Evolutionary conservation across 371 early-diverging fungal species (phyloP), one percentile per base, ranked within the genome.

Genomic region (Mucor irregularis): DNA sequence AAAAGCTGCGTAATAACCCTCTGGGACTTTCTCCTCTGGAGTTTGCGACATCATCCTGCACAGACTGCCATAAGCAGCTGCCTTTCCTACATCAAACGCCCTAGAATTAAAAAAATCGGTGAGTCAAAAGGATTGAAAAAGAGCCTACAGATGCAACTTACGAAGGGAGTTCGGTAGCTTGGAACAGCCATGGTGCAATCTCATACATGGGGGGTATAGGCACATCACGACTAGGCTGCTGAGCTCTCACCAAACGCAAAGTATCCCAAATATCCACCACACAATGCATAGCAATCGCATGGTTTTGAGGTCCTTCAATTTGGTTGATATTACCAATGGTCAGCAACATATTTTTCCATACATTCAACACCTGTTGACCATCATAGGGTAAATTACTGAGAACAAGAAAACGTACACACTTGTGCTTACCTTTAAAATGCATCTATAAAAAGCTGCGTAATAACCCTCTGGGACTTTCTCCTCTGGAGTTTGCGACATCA

Each of bases 311-410:
- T 24, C 64, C 67, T 64, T 80, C 58, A 21, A 91, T 83, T 13
- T 71, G 59, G 56, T 88, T 88, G 13, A 88, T 47, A 53, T 89
- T 79, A 4, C 92, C 92, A n/a, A 87, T 48, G n/a, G 76, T 57
- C 59, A 86, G 81, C 14, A 91, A 58, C 69, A 89, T 72, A 39
- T 88, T 88, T 49, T 86, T 89, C 90, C 90, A 91, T 5, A 81
- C 49, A 17, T 54, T 58, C 1, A 81, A 63, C 3, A 77, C 70
- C 11, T 61, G 61, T 16, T 66, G 68, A 0, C 66, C 73, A 53
- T 69, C 75, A 79, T 78, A 79, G 4, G 52, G 30, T 9, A 75
- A 28, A 26, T 56, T 71, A 13, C 40, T 59, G 4, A 82, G 29
- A n/a, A 73, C 70, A 5, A 73, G 49, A 51, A 82, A 81, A n/a